Percentiles rank a stretch among this genome's conserved stretches.
phyloP scores from a whole-genome alignment of 805 yeast species.

The Yamadazyma nakazawae region DNA sequence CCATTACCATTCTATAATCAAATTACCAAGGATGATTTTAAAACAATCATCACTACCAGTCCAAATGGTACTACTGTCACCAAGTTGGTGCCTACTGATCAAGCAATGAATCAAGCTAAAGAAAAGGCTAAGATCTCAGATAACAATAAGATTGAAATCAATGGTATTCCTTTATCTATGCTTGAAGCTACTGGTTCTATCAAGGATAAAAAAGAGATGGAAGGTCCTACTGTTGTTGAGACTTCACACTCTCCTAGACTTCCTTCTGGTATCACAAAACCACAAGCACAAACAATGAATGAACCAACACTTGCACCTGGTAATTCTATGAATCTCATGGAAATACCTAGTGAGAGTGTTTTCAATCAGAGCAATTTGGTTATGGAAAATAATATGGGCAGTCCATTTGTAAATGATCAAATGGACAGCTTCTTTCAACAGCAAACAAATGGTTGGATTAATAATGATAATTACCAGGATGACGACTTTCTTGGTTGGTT shows the following conservation, averaged over 20 bases:
- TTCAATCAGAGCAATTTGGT: slow-evolving; percentile 7
- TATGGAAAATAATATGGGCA: slow-evolving; percentile 7
- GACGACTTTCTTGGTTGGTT: slow-evolving; percentile 96
- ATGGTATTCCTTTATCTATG: slow-evolving; percentile 69
- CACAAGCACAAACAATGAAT: not conserved
- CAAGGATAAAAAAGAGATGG: slow-evolving; percentile 10
- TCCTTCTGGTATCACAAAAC: not conserved
- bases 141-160: slow-evolving; percentile 54
- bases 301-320: slow-evolving; percentile 1
- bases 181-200: slow-evolving; percentile 70
- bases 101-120: slow-evolving; percentile 62
- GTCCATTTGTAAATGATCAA: slow-evolving; percentile 23
- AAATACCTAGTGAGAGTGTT: slow-evolving; percentile 11
- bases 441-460: slow-evolving; percentile 83
- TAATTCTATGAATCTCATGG: slow-evolving; percentile 10
- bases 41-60: slow-evolving; percentile 78
- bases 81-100: slow-evolving; percentile 81
- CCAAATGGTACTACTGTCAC: slow-evolving; percentile 93
- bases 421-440: slow-evolving; percentile 70
- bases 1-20: slow-evolving; percentile 91
- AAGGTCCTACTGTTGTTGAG: not conserved
- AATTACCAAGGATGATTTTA: slow-evolving; percentile 84
- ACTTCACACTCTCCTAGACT: slow-evolving; percentile 3
- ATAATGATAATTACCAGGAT: slow-evolving; percentile 50
- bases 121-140: slow-evolving; percentile 48